Conservation (phyloP, 495 filamentous ascomycete genomes). For the Aspergillus mulundensis region DNA sequence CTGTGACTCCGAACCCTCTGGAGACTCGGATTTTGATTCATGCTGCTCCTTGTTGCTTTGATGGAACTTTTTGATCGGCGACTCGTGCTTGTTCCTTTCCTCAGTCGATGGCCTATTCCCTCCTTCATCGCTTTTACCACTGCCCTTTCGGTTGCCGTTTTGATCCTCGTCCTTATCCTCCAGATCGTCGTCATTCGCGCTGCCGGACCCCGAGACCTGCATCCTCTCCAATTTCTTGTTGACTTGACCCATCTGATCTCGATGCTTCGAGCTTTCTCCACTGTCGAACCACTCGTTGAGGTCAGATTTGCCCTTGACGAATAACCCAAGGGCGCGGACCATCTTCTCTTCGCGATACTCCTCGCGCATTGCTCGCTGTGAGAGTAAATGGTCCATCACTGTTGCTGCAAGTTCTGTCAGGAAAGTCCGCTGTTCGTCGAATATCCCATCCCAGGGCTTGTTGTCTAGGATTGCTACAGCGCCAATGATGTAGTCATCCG, state of each 20-base stretch:
- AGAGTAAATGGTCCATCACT: slow-evolving; percentile 56
- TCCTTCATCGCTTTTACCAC: background rate
- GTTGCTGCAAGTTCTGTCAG: slow-evolving; percentile 42
- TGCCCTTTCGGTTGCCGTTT: too few species aligned
- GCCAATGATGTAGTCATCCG: slow-evolving; percentile 59
- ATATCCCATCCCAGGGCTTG: slow-evolving; percentile 19
- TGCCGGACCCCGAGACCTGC: background rate
- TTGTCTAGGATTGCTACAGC: slow-evolving; percentile 56
- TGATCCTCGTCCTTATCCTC: background rate
- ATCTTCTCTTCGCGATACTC: slow-evolving; percentile 50
- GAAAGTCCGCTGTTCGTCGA: slow-evolving; percentile 16
- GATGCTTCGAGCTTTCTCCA: background rate
- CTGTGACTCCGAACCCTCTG: background rate
- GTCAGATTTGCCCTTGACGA: slow-evolving; percentile 50
- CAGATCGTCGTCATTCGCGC: background rate
- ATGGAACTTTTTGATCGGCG: background rate
- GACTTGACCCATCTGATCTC: slow-evolving; percentile 8
- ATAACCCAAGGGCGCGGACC: slow-evolving; percentile 50
- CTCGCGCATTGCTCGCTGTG: slow-evolving; percentile 44
- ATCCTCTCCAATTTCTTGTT: background rate
- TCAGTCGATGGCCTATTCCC: background rate
- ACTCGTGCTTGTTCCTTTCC: background rate
- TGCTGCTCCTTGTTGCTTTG: background rate
- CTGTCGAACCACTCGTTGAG: slow-evolving; percentile 20
- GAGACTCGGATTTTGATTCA: background rate